These are phyloP conservation scores for Handroanthus guayacan DNA, from an alignment of 257 asterid genomes.

Conservation along the genomic window DNA sequence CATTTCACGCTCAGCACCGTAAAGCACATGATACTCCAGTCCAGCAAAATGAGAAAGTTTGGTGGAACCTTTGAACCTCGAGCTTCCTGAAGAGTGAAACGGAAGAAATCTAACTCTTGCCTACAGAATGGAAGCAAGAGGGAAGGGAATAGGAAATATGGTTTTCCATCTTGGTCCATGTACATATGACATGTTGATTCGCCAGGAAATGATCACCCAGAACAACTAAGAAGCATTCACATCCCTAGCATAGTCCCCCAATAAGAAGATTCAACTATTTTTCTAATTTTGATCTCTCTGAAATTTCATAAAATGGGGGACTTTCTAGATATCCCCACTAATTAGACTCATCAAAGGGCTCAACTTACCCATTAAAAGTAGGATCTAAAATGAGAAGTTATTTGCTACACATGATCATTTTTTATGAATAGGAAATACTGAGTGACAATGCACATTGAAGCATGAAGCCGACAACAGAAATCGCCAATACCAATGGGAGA, in stretches of 20 bases:
- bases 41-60: not conserved
- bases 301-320: not conserved
- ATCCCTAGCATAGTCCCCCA: not conserved
- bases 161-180: not conserved
- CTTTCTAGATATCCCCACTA: not conserved
- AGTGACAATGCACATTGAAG: not conserved
- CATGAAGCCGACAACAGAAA: not conserved
- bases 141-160: not conserved
- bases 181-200: not conserved
- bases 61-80: not conserved
- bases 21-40: not conserved
- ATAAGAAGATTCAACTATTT: not conserved
- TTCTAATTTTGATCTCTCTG: not conserved
- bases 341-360: not conserved
- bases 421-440: not conserved
- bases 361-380: not conserved
- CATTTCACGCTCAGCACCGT: not conserved
- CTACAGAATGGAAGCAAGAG: not conserved
- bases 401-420: too few species aligned
- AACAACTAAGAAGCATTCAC: constrained; percentile 2
- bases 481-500: not conserved
- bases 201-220: not conserved
- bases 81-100: too few species aligned
- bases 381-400: too few species aligned
- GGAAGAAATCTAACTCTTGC: not conserved